These are phyloP conservation scores for Magnaporthiopsis rhizophila DNA, from an alignment of 2,329 filamentous ascomycete species.

Conservation along the genomic window DNA sequence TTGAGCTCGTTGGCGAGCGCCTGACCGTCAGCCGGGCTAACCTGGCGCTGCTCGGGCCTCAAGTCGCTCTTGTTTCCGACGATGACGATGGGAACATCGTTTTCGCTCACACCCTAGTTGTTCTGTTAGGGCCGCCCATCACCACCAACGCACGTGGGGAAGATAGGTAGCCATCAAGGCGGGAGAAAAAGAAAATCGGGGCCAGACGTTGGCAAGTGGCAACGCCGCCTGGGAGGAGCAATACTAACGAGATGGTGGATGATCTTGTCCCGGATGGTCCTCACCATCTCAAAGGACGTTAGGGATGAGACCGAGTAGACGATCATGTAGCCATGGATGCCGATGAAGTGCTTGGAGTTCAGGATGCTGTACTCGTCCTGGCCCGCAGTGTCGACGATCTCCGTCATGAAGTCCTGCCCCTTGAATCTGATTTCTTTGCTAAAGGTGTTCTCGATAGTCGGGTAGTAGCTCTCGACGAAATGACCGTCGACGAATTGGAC, in stretches of 20 bases:
- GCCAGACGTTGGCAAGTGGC: background rate
- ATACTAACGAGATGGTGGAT: conserved; percentile 78
- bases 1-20: conserved; percentile 78
- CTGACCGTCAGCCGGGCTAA: conserved; percentile 76
- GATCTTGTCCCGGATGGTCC: conserved; percentile 94
- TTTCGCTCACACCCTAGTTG: conserved; percentile 68
- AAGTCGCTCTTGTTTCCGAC: conserved; percentile 97
- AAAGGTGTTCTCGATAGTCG: conserved; percentile 98
- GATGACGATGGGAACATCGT: conserved; percentile 76
- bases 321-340: conserved; percentile 97
- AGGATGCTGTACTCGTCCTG: conserved; percentile 99
- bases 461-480: conserved; percentile 98
- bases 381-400: conserved; percentile 97
- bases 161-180: background rate
- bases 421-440: conserved; percentile 91
- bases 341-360: conserved; percentile 98
- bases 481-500: conserved; percentile 96
- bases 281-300: conserved; percentile 95
- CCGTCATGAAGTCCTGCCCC: conserved; percentile 86
- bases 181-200: background rate
- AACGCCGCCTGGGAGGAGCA: background rate
- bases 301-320: conserved; percentile 95
- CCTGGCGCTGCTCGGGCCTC: conserved; percentile 85
- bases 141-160: background rate
- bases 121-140: background rate